Evolutionary conservation across 139 green algal genomes (phyloP).

Genomic region (Chlorella sp.): DNA sequence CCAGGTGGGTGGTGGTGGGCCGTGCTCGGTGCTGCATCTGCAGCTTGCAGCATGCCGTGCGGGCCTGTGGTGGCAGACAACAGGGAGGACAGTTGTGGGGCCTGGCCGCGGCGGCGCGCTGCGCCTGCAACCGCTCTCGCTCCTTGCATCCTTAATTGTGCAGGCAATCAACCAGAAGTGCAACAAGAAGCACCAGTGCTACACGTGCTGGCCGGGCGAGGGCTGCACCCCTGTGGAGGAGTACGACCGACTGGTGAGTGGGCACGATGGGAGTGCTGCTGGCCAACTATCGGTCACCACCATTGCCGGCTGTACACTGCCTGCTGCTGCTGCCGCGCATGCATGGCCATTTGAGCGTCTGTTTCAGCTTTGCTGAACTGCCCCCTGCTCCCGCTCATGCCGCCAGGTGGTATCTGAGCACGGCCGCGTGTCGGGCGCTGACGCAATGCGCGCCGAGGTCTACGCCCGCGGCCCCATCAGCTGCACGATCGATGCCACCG

Average conservation of each 20-base stretch:
- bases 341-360: too few species aligned
- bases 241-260: constrained; percentile 57
- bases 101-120: too few species aligned
- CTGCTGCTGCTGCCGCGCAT: too few species aligned
- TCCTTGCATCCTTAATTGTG: too few species aligned
- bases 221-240: constrained; percentile 62
- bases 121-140: too few species aligned
- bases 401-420: constrained; percentile 66
- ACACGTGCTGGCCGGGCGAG: constrained; percentile 63
- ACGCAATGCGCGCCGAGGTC: constrained; percentile 91
- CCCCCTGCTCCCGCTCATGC: not conserved
- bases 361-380: too few species aligned
- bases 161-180: constrained; percentile 70
- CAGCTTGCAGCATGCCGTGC: too few species aligned
- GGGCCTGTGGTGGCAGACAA: too few species aligned
- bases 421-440: constrained; percentile 68
- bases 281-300: too few species aligned
- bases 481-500: constrained; percentile 87
- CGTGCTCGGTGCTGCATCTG: not conserved
- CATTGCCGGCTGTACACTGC: too few species aligned
- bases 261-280: too few species aligned
- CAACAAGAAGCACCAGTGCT: constrained; percentile 76
- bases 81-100: too few species aligned
- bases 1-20: not conserved
- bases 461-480: constrained; percentile 83